These are phyloP conservation scores for Aspergillus luchuensis DNA, from an alignment of 2,329 filamentous ascomycete species.

Conservation along the genomic window DNA sequence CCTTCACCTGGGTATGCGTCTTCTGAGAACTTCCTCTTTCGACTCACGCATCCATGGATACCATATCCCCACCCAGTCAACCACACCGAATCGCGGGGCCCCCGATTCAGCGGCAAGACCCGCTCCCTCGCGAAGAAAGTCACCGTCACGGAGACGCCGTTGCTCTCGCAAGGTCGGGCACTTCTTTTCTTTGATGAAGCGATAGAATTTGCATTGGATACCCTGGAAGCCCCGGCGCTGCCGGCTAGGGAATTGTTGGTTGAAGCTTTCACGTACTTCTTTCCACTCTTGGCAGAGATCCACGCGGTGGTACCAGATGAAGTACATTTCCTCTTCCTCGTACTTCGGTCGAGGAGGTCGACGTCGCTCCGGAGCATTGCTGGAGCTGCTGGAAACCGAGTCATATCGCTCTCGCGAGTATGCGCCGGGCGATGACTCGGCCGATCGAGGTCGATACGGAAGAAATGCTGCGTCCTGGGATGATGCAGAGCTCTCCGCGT, in stretches of 20 bases:
- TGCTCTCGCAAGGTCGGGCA: slow-evolving; percentile 50
- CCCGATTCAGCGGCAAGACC: slow-evolving; percentile 24
- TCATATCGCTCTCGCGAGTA: slow-evolving; percentile 45
- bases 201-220: slow-evolving; percentile 54
- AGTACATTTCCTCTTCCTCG: slow-evolving; percentile 50
- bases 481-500: slow-evolving; percentile 12
- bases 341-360: slow-evolving; percentile 50
- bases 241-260: slow-evolving; percentile 45
- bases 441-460: slow-evolving; percentile 31
- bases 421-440: slow-evolving; percentile 38
- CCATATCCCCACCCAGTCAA: slow-evolving; percentile 43
- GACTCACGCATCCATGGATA: slow-evolving; percentile 48
- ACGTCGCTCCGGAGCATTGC: slow-evolving; percentile 38
- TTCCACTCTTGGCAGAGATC: slow-evolving; percentile 51
- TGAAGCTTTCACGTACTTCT: slow-evolving; percentile 48
- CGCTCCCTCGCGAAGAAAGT: slow-evolving; percentile 39
- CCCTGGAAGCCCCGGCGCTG: slow-evolving; percentile 47
- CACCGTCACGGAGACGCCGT: slow-evolving; percentile 42
- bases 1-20: slow-evolving; percentile 18
- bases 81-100: slow-evolving; percentile 43
- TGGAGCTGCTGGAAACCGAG: slow-evolving; percentile 45
- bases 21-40: slow-evolving; percentile 27
- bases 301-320: slow-evolving; percentile 54
- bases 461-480: slow-evolving; percentile 31
- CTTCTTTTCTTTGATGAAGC: slow-evolving; percentile 49